These are phyloP conservation scores for Pythium oligandrum DNA, from an alignment of 352 stramenopile species.

Conservation along the genomic window DNA sequence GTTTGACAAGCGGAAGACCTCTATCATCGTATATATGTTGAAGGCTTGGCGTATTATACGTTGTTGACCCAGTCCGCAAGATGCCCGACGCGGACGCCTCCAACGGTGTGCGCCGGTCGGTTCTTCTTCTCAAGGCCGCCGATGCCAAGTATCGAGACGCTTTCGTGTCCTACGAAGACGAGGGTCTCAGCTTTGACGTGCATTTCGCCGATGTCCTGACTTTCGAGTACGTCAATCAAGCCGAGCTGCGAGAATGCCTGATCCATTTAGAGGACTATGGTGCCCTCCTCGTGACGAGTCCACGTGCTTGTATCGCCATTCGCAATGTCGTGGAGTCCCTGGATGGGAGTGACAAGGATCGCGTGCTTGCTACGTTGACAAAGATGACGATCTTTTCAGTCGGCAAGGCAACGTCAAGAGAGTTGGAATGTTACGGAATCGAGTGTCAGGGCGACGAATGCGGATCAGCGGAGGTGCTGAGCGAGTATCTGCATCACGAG, in stretches of 20 bases:
- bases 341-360: slow-evolving; percentile 5
- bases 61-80: no score
- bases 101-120: slow-evolving; percentile 5
- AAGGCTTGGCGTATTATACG: no score
- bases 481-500: slow-evolving; percentile 35
- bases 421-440: slow-evolving; percentile 49
- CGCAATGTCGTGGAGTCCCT: slow-evolving; percentile 27
- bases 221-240: slow-evolving; percentile 61
- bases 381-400: slow-evolving; percentile 53
- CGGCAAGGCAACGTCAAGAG: slow-evolving; percentile 53
- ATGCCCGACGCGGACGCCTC: no score
- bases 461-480: slow-evolving; percentile 61
- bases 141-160: slow-evolving; percentile 53
- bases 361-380: slow-evolving; percentile 25
- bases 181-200: slow-evolving; percentile 9
- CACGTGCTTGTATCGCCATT: slow-evolving; percentile 58
- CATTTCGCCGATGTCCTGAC: slow-evolving; percentile 64
- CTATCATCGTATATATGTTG: slow-evolving; percentile 8
- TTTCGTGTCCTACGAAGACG: slow-evolving; percentile 14
- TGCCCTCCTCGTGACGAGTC: slow-evolving; percentile 70
- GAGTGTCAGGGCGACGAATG: slow-evolving; percentile 56
- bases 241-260: slow-evolving; percentile 31
- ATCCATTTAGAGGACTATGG: slow-evolving; percentile 44
- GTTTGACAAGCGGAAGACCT: no score
- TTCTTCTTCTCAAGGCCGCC: slow-evolving; percentile 68